These are phyloP conservation scores for Solanum tacnaense DNA, from an alignment of 257 asterid species.

Conservation along the genomic window DNA sequence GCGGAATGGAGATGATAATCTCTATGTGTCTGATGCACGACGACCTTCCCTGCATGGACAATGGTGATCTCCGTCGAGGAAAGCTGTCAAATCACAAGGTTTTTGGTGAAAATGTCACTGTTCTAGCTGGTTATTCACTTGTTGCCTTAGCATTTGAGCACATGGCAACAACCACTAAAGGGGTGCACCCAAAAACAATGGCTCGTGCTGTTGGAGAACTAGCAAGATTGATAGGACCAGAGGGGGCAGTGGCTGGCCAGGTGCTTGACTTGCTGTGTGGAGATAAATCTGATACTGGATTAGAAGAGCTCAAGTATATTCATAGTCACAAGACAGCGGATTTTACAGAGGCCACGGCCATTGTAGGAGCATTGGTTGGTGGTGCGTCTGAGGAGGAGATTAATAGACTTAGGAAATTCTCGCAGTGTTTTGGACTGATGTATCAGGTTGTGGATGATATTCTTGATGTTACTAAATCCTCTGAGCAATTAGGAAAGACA, in stretches of 20 bases:
- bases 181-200: slow-evolving; percentile 17
- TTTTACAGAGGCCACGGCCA: slow-evolving; percentile 35
- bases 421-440: slow-evolving; percentile 37
- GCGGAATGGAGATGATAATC: slow-evolving; percentile 53
- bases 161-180: slow-evolving; percentile 22
- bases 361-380: slow-evolving; percentile 48
- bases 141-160: slow-evolving; percentile 44
- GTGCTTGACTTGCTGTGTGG: slow-evolving; percentile 38
- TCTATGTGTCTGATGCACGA: slow-evolving; percentile 60
- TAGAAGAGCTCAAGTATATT: slow-evolving; percentile 36
- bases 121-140: slow-evolving; percentile 46
- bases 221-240: slow-evolving; percentile 34
- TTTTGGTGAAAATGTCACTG: slow-evolving; percentile 39
- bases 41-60: slow-evolving; percentile 69
- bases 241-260: slow-evolving; percentile 45
- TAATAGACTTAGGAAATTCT: slow-evolving; percentile 34
- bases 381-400: slow-evolving; percentile 35
- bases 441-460: slow-evolving; percentile 54
- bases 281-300: slow-evolving; percentile 25
- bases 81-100: slow-evolving; percentile 48
- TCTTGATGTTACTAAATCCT: slow-evolving; percentile 53
- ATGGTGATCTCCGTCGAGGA: slow-evolving; percentile 47
- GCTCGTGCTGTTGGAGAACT: slow-evolving; percentile 26
- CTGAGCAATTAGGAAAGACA: slow-evolving; percentile 48
- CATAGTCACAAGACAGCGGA: slow-evolving; percentile 51